These are phyloP conservation scores for Odontarrhena argentea DNA, from an alignment of 345 rosid species.

Conservation along the genomic window DNA sequence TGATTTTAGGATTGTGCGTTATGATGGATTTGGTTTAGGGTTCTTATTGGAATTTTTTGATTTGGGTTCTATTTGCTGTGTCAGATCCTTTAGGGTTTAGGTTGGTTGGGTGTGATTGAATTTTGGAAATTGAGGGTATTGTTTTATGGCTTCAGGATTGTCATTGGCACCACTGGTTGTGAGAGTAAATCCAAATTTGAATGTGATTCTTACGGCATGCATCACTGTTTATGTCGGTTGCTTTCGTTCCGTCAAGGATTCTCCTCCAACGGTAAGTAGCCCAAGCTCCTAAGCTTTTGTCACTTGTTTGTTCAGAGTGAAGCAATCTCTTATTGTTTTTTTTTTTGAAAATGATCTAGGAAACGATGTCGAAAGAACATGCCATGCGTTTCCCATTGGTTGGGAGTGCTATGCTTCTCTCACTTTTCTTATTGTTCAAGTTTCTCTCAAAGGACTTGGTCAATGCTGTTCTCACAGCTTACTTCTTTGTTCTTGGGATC, in stretches of 20 bases:
- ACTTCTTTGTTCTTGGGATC: conserved; percentile 93
- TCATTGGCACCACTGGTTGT: conserved; percentile 87
- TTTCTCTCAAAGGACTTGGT: conserved; percentile 95
- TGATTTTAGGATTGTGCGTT: conserved; percentile 4
- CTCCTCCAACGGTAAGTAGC: conserved; percentile 75
- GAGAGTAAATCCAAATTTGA: conserved; percentile 87
- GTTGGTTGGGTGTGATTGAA: conserved; percentile 16
- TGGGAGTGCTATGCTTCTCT: conserved; percentile 96
- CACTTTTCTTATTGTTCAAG: conserved; percentile 93
- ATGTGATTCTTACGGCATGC: conserved; percentile 88
- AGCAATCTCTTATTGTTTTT: conserved; percentile 5
- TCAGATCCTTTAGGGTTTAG: conserved; percentile 35
- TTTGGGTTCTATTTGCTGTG: conserved; percentile 4
- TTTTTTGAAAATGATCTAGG: conserved; percentile 56
- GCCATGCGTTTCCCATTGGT: conserved; percentile 99
- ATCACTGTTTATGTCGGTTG: conserved; percentile 95
- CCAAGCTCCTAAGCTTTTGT: too few relatives aligned
- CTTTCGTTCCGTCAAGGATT: conserved; percentile 94
- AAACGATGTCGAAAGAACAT: conserved; percentile 95
- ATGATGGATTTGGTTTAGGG: conserved; percentile 11
- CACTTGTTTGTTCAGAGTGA: background rate
- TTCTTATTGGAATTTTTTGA: conserved; percentile 4
- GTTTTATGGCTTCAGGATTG: conserved; percentile 60
- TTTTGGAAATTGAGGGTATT: conserved; percentile 21
- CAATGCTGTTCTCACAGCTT: conserved; percentile 88